These are phyloP conservation scores for Barnettozyma pratensis DNA, from an alignment of 805 yeast species.

Conservation along the genomic window DNA sequence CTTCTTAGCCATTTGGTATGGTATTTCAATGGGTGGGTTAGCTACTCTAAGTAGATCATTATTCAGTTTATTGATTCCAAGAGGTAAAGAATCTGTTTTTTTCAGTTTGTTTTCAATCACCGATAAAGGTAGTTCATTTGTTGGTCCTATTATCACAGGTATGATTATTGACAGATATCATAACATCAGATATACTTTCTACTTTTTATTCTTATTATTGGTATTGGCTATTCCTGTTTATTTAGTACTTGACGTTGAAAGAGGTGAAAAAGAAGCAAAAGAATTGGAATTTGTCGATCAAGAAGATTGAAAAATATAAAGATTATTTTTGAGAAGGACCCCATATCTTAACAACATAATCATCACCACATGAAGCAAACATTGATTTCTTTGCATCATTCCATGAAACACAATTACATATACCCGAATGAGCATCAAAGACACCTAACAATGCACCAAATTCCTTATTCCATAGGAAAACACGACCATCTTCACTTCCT, in stretches of 20 bases:
- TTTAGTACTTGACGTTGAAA: slow-evolving; percentile 45
- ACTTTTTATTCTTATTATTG: slow-evolving; percentile 51
- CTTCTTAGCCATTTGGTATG: slow-evolving; percentile 67
- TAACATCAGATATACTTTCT: slow-evolving; percentile 68
- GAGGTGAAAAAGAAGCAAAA: slow-evolving; percentile 55
- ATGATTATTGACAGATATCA: slow-evolving; percentile 67
- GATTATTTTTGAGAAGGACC: slow-evolving; percentile 27
- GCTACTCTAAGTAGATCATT: slow-evolving; percentile 65
- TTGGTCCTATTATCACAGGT: slow-evolving; percentile 74
- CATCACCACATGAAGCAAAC: slow-evolving; percentile 88
- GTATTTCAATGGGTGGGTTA: slow-evolving; percentile 68
- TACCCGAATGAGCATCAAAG: slow-evolving; percentile 56
- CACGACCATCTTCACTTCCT: slow-evolving; percentile 78
- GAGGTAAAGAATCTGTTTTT: slow-evolving; percentile 69
- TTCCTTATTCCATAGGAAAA: slow-evolving; percentile 73
- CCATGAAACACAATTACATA: slow-evolving; percentile 77
- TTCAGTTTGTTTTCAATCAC: slow-evolving; percentile 74
- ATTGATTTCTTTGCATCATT: slow-evolving; percentile 39
- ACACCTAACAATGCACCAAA: slow-evolving; percentile 60
- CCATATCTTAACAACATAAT: slow-evolving; percentile 66
- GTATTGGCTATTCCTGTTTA: slow-evolving; percentile 55
- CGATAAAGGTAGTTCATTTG: slow-evolving; percentile 71
- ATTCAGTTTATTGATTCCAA: slow-evolving; percentile 64
- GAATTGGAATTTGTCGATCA: slow-evolving; percentile 31
- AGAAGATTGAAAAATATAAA: neutral